Conservation (phyloP, 805 yeast species). For the Myxozyma melibiosi region DNA sequence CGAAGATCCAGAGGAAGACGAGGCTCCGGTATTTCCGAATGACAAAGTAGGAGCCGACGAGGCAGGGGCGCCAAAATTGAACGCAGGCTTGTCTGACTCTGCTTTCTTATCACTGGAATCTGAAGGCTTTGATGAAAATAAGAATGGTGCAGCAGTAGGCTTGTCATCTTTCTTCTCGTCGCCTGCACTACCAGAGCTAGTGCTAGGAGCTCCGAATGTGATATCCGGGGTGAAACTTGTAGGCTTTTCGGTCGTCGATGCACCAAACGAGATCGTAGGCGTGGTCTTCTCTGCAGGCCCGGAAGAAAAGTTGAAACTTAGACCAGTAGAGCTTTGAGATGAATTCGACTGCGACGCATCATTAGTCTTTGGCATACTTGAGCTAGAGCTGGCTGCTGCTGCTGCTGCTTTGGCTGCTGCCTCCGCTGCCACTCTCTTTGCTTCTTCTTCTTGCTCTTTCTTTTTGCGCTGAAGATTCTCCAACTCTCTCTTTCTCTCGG, state of each 20-base stretch:
- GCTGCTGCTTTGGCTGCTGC: neutral
- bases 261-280: neutral
- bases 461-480: slow-evolving; percentile 12
- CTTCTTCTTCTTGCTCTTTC: slow-evolving; percentile 9
- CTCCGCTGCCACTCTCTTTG: neutral
- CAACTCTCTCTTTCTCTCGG: slow-evolving; percentile 14
- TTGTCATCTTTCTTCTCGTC: neutral
- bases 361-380: neutral
- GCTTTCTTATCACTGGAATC: neutral
- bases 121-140: neutral
- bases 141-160: neutral
- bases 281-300: neutral
- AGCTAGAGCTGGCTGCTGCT: neutral
- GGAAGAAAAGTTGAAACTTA: neutral
- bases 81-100: neutral
- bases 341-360: neutral
- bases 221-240: no score
- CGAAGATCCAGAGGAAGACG: neutral
- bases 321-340: neutral
- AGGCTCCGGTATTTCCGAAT: neutral
- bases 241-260: neutral
- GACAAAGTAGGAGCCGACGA: no score
- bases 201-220: no score
- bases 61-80: neutral
- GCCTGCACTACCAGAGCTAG: no score